Percentiles rank a stretch among this genome's conserved stretches.
These are phyloP conservation scores for Herpetomonas samuelpessoai DNA, from an alignment of 208 protist genomes.

Conservation along the genomic window DNA sequence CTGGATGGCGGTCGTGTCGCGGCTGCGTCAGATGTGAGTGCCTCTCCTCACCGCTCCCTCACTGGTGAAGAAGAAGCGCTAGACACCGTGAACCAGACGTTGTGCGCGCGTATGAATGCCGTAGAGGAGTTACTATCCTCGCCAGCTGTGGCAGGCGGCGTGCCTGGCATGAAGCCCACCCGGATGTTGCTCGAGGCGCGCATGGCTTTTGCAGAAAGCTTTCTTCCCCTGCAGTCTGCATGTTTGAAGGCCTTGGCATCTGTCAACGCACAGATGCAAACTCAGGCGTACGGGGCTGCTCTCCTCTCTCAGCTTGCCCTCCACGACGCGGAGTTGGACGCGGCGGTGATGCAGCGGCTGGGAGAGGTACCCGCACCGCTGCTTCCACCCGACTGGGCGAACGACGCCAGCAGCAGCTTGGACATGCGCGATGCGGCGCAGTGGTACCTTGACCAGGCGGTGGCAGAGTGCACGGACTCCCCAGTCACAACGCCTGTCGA, in stretches of 20 bases:
- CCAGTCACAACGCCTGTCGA: not conserved
- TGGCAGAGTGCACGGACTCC: no score
- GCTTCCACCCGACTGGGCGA: not conserved
- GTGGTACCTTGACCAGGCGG: no score
- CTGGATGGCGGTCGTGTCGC: no score
- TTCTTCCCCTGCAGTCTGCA: not conserved
- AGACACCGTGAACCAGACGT: no score
- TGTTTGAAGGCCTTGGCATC: conserved; percentile 5
- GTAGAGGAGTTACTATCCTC: no score
- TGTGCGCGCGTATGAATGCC: no score
- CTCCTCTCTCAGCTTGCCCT: conserved; percentile 22
- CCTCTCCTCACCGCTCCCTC: no score
- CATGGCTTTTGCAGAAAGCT: not conserved
- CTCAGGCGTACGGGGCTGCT: conserved; percentile 7
- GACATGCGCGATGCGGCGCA: not conserved
- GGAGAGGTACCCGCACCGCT: conserved; percentile 24
- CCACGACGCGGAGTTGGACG: conserved; percentile 23
- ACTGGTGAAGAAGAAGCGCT: no score
- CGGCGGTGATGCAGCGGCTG: conserved; percentile 27
- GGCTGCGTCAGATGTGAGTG: no score
- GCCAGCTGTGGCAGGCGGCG: no score
- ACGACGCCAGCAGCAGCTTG: no score
- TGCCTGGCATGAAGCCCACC: not conserved
- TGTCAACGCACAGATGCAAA: conserved; percentile 11
- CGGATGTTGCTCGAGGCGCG: not conserved